Evolutionary conservation across 1,284 basidiomycete species (phyloP).

Genomic region (Fereydounia khargensis): DNA sequence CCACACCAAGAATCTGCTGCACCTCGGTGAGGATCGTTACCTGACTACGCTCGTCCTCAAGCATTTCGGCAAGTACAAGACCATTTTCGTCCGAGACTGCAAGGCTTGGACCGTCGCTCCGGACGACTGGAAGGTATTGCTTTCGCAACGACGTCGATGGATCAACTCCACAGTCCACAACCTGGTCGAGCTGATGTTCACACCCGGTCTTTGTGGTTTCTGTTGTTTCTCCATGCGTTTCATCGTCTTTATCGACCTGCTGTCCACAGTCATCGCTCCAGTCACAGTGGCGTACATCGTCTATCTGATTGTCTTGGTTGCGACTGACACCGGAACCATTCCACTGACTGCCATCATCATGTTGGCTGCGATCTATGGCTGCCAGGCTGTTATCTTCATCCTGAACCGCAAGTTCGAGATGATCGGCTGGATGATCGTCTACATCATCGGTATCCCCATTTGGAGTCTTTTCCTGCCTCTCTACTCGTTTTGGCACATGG

Average conservation of each 20-base stretch:
- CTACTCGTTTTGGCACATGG: constrained; percentile 99
- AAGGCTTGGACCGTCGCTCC: constrained; percentile 65
- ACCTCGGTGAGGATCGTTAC: constrained; percentile 97
- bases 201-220: constrained; percentile 92
- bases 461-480: constrained; percentile 91
- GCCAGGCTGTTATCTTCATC: constrained; percentile 57
- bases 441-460: constrained; percentile 73
- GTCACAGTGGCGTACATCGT: constrained; percentile 74
- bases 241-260: constrained; percentile 89
- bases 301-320: constrained; percentile 62
- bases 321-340: constrained; percentile 39
- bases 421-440: constrained; percentile 53
- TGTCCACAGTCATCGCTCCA: constrained; percentile 74
- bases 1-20: constrained; percentile 82
- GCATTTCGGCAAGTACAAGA: constrained; percentile 65
- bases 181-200: constrained; percentile 83
- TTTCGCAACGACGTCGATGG: constrained; percentile 98
- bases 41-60: constrained; percentile 91
- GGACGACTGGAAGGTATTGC: constrained; percentile 83
- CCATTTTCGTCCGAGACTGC: constrained; percentile 89
- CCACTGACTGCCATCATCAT: constrained; percentile 74
- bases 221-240: constrained; percentile 93
- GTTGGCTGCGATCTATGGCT: constrained; percentile 88
- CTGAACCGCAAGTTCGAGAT: constrained; percentile 57
- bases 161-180: constrained; percentile 99